These are phyloP conservation scores for Alternaria sp. DNA, from an alignment of 2,329 filamentous ascomycete genomes.

Conservation along the genomic window DNA sequence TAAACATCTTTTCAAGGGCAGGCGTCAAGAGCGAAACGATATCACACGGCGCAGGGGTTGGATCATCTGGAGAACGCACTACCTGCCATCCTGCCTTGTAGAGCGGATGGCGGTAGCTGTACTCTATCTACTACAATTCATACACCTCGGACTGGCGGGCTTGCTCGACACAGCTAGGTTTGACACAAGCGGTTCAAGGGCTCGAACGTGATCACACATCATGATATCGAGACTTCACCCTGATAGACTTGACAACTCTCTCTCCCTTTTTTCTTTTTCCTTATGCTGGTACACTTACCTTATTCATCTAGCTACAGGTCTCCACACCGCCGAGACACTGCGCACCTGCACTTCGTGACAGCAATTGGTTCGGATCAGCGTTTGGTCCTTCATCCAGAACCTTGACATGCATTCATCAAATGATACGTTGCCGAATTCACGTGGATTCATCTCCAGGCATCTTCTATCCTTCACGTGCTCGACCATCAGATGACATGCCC, in stretches of 20 bases:
- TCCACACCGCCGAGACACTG: conserved; percentile 1
- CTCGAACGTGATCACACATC: conserved; percentile 50
- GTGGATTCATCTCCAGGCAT: conserved; percentile 30
- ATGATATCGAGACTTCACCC: conserved; percentile 46
- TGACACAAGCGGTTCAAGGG: conserved; percentile 39
- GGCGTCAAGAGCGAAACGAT: conserved; percentile 20
- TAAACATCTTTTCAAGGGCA: conserved; percentile 29
- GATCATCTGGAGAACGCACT: conserved; percentile 43
- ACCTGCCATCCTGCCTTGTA: conserved; percentile 44
- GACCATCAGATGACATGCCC: conserved; percentile 15
- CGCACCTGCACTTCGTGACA: conserved; percentile 22
- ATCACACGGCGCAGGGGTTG: conserved; percentile 13
- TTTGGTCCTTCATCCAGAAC: conserved; percentile 29
- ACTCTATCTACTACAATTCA: conserved; percentile 43
- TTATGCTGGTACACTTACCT: conserved; percentile 21
- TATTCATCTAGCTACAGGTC: conserved; percentile 22
- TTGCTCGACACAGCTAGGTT: conserved; percentile 38
- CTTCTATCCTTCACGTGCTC: conserved; percentile 25
- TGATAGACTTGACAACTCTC: conserved; percentile 25
- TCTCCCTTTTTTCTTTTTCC: conserved; percentile 9
- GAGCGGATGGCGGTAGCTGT: conserved; percentile 47
- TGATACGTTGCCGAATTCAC: conserved; percentile 28
- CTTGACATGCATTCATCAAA: conserved; percentile 26
- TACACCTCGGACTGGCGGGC: conserved; percentile 29
- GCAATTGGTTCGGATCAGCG: conserved; percentile 30